phyloP scores from a whole-genome alignment of 257 asterid species.

The Solanum ossicruentum region DNA sequence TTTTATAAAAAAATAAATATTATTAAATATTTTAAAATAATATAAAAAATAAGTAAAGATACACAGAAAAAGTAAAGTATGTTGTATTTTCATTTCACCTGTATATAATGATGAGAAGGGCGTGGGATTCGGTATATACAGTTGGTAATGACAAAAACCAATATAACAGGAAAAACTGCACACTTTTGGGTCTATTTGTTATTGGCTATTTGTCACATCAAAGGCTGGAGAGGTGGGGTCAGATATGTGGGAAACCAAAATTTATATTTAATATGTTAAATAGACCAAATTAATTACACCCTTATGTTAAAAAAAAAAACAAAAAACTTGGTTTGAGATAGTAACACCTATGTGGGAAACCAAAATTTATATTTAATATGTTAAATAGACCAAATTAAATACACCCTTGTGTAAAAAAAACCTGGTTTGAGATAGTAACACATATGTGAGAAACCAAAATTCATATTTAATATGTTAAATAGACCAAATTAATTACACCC shows the following conservation, averaged over 20 bases:
- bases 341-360: not conserved
- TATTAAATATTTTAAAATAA: too few relatives aligned
- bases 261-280: not conserved
- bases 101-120: not conserved
- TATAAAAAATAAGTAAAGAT: too few relatives aligned
- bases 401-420: too few relatives aligned
- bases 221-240: not conserved
- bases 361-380: too few relatives aligned
- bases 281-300: not conserved
- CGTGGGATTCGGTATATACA: not conserved
- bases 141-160: slow-evolving; percentile 3
- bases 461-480: too few relatives aligned
- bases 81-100: not conserved
- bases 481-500: too few relatives aligned
- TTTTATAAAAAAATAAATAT: too few relatives aligned
- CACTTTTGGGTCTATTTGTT: not conserved
- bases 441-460: too few relatives aligned
- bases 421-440: too few relatives aligned
- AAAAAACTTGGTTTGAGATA: not conserved
- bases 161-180: slow-evolving; percentile 2
- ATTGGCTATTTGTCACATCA: not conserved
- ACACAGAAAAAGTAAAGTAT: too few relatives aligned
- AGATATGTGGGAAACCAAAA: not conserved
- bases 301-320: too few relatives aligned
- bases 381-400: too few relatives aligned